Evolutionary conservation across 306 rosid genomes (phyloP).

Genomic region (Cyamopsis tetragonoloba): DNA sequence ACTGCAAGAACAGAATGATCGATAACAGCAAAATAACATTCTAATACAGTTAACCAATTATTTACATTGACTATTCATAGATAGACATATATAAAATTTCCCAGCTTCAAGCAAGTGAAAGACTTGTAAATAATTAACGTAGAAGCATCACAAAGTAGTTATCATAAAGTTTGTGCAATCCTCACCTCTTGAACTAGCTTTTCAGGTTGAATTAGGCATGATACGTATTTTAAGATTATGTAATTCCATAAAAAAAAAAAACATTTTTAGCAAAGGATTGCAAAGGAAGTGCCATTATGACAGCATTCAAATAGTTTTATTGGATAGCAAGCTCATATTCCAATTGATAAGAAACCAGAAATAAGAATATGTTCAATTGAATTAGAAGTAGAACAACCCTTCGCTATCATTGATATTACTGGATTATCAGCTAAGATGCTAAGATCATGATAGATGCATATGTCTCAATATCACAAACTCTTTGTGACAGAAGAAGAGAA

Average conservation of each 20-base stretch:
- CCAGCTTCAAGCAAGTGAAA: slow-evolving; percentile 9
- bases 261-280: neutral
- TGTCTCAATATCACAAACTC: neutral
- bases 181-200: too few relatives aligned
- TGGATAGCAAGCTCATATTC: neutral
- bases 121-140: neutral
- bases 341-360: slow-evolving; percentile 3
- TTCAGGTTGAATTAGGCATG: too few relatives aligned
- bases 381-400: neutral
- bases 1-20: slow-evolving; percentile 5
- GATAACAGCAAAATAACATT: slow-evolving; percentile 7
- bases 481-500: neutral
- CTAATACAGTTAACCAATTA: slow-evolving; percentile 1
- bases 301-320: neutral
- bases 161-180: too few relatives aligned
- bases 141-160: too few relatives aligned
- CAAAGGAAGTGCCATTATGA: neutral
- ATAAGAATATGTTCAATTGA: neutral
- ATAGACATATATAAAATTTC: neutral
- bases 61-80: neutral
- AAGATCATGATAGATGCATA: neutral
- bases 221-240: too few relatives aligned
- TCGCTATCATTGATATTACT: neutral
- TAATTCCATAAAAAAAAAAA: neutral
- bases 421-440: slow-evolving; percentile 4